A percentile compares a stretch with the other conserved stretches of the same genome.
These are phyloP conservation scores for Monilinia aucupariae DNA, from an alignment of 2,329 filamentous ascomycete genomes.

Conservation along the genomic window DNA sequence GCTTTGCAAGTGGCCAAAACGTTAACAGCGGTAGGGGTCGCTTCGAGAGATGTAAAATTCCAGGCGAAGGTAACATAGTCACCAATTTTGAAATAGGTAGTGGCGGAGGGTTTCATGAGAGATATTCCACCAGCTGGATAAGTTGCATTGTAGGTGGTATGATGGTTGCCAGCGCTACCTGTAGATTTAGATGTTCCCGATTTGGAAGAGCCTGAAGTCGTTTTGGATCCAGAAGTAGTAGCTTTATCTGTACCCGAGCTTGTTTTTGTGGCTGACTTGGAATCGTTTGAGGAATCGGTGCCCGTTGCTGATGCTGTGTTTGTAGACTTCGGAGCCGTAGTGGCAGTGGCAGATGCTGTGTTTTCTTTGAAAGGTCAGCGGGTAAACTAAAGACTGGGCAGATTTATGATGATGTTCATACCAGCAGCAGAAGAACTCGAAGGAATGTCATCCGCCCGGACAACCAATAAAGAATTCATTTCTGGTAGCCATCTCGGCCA, in stretches of 20 bases:
- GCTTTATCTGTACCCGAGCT: slow-evolving; percentile 7
- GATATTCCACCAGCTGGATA: slow-evolving; percentile 48
- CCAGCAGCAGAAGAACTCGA: slow-evolving; percentile 17
- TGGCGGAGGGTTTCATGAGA: slow-evolving; percentile 48
- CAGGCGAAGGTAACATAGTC: slow-evolving; percentile 55
- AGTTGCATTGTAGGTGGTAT: slow-evolving; percentile 39
- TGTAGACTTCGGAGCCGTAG: slow-evolving; percentile 6
- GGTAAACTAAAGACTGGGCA: not conserved
- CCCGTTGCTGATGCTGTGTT: slow-evolving; percentile 2
- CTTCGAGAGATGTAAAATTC: slow-evolving; percentile 60
- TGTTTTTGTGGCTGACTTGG: slow-evolving; percentile 11
- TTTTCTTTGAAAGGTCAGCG: slow-evolving; percentile 1
- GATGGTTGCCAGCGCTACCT: not conserved
- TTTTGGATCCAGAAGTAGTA: slow-evolving; percentile 8
- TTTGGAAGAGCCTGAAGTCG: slow-evolving; percentile 3
- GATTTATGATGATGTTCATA: slow-evolving; percentile 5
- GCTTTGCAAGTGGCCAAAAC: slow-evolving; percentile 52
- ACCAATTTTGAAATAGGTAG: slow-evolving; percentile 55
- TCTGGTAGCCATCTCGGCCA: slow-evolving; percentile 54
- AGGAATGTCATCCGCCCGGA: slow-evolving; percentile 38
- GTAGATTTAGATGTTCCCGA: not conserved
- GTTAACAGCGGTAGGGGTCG: slow-evolving; percentile 54
- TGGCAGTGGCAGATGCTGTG: not conserved
- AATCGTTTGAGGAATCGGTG: not conserved
- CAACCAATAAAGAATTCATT: slow-evolving; percentile 47